These are phyloP conservation scores for Cytospora paraplurivora DNA, from an alignment of 2,329 filamentous ascomycete species.

Conservation along the genomic window DNA sequence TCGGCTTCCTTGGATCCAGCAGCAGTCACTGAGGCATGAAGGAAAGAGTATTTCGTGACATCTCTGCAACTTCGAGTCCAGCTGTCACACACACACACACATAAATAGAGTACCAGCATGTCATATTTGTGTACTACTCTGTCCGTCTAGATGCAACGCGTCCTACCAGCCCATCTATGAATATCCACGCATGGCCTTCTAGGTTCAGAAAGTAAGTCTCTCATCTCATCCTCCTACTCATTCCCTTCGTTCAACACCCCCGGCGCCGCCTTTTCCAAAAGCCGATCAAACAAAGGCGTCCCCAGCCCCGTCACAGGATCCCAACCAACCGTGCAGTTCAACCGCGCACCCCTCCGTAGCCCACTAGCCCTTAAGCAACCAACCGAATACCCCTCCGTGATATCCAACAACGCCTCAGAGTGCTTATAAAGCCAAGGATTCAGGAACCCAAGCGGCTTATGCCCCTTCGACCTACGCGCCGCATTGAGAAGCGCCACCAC, in stretches of 20 bases:
- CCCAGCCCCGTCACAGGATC: constrained; percentile 28
- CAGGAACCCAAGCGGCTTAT: constrained; percentile 41
- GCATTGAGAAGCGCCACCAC: constrained; percentile 47
- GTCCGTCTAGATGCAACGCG: too few relatives aligned
- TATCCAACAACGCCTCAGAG: constrained; percentile 36
- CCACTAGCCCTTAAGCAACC: constrained; percentile 19
- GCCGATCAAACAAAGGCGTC: constrained; percentile 23
- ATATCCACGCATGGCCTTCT: too few relatives aligned
- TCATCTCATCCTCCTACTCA: background rate
- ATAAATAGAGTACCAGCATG: too few relatives aligned
- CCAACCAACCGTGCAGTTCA: constrained; percentile 47
- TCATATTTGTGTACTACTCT: too few relatives aligned
- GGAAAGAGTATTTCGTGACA: too few relatives aligned
- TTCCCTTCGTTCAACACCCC: constrained; percentile 19
- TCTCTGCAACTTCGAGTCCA: too few relatives aligned
- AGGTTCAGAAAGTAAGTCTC: too few relatives aligned
- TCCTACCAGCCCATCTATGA: too few relatives aligned
- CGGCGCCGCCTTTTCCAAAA: constrained; percentile 22
- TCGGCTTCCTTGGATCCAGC: too few relatives aligned
- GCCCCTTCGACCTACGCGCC: constrained; percentile 40
- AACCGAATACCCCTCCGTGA: constrained; percentile 32
- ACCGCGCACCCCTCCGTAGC: constrained; percentile 13
- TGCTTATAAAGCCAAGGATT: constrained; percentile 42
- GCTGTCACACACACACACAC: too few relatives aligned
- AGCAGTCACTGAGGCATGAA: too few relatives aligned